These are phyloP conservation scores for Macrophomina phaseolina DNA, from an alignment of 2,329 filamentous ascomycete species.

Conservation along the genomic window DNA sequence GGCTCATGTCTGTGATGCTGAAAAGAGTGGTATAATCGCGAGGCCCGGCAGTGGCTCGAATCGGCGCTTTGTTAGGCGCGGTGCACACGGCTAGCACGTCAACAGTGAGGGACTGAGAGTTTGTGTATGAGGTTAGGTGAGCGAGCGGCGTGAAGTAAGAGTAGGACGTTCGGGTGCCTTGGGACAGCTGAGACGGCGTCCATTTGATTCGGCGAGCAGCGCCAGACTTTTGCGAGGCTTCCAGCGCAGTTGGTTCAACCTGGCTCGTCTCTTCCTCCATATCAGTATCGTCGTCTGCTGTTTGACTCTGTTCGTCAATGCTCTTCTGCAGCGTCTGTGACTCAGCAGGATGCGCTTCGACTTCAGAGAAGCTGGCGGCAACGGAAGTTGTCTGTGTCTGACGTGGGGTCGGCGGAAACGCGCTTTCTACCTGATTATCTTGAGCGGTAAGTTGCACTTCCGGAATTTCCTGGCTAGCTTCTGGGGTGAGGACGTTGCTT, in stretches of 20 bases:
- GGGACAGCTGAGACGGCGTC: slow-evolving; percentile 14
- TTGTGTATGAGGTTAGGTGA: slow-evolving; percentile 47
- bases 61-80: slow-evolving; percentile 38
- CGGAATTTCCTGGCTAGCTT: slow-evolving; percentile 37
- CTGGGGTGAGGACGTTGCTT: slow-evolving; percentile 30
- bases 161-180: slow-evolving; percentile 48
- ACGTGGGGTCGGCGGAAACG: slow-evolving; percentile 44
- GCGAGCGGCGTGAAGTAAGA: slow-evolving; percentile 54
- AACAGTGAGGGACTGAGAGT: slow-evolving; percentile 46
- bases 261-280: background rate
- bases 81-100: slow-evolving; percentile 54
- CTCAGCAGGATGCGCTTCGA: background rate
- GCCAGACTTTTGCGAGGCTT: background rate
- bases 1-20: slow-evolving; percentile 47
- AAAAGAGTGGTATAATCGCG: slow-evolving; percentile 52
- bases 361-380: slow-evolving; percentile 11
- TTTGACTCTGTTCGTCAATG: background rate
- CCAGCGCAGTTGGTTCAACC: background rate
- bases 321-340: background rate
- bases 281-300: background rate
- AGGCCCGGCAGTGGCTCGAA: slow-evolving; percentile 49
- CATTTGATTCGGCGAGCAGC: background rate
- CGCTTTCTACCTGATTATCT: slow-evolving; percentile 32
- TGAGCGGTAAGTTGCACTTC: slow-evolving; percentile 32
- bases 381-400: slow-evolving; percentile 42